These are phyloP conservation scores for Claviceps sp. DNA, from an alignment of 2,329 filamentous ascomycete species.

Conservation along the genomic window DNA sequence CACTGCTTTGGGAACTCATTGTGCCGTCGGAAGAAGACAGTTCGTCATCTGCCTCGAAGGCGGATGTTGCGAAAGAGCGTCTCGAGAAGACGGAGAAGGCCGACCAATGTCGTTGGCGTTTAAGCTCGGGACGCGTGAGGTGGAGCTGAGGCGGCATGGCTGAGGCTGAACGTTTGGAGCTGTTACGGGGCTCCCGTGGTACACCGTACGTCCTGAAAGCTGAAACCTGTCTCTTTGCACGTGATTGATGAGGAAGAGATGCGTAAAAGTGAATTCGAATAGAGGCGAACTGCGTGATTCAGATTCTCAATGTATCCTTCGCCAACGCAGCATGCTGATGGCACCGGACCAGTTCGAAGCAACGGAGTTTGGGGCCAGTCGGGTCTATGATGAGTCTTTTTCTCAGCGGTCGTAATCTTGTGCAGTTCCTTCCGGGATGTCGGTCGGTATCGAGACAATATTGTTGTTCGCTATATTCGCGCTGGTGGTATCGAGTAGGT, in stretches of 20 bases:
- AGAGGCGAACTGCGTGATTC: too few relatives aligned
- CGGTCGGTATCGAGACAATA: background rate
- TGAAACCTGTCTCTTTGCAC: background rate
- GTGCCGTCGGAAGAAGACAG: slow-evolving; percentile 28
- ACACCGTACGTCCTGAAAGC: background rate
- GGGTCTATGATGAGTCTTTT: background rate
- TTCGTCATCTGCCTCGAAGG: slow-evolving; percentile 59
- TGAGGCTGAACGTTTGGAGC: background rate
- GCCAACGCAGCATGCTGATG: background rate
- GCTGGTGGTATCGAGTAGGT: background rate
- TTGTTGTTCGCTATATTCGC: background rate
- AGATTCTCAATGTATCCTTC: background rate
- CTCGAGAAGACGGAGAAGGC: slow-evolving; percentile 39
- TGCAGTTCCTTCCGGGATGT: background rate
- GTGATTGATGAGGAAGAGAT: slow-evolving; percentile 1
- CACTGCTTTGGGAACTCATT: slow-evolving; percentile 24
- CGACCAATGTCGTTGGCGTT: slow-evolving; percentile 30
- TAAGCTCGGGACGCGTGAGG: slow-evolving; percentile 28
- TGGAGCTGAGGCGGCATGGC: slow-evolving; percentile 7
- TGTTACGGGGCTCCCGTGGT: background rate
- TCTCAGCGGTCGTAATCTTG: background rate
- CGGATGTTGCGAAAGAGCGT: slow-evolving; percentile 43
- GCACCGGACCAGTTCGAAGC: background rate
- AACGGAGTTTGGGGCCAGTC: background rate
- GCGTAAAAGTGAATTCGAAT: too few relatives aligned